Conservation (phyloP, 1,284 basidiomycete species). For the Schizophyllum amplum region DNA sequence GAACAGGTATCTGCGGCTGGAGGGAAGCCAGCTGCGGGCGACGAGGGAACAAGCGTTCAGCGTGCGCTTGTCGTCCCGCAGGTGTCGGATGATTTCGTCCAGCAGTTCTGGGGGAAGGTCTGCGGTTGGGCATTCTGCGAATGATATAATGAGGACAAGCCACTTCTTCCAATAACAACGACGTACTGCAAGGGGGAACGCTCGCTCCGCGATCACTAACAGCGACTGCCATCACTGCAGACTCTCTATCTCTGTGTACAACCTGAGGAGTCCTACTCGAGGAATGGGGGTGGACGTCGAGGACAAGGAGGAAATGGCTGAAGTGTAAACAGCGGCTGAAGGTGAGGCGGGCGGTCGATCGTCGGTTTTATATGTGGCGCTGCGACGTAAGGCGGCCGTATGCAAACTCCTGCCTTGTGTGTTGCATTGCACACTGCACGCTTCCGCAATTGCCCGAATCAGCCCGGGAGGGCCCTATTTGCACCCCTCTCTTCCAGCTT, state of each 20-base stretch:
- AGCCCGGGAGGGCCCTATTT: not conserved
- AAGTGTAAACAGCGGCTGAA: too few species aligned
- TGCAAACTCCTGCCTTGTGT: too few species aligned
- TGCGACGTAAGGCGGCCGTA: too few species aligned
- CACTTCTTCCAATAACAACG: not conserved
- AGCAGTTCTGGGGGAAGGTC: conserved; percentile 10
- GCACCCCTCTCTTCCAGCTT: too few species aligned
- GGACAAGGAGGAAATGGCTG: too few species aligned
- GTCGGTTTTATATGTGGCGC: too few species aligned
- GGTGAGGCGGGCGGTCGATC: too few species aligned
- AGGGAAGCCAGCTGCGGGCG: conserved; percentile 9
- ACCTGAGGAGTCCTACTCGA: too few species aligned
- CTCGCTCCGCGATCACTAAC: not conserved
- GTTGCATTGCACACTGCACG: too few species aligned
- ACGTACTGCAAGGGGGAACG: not conserved
- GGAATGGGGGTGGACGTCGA: too few species aligned
- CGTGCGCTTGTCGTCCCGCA: conserved; percentile 6
- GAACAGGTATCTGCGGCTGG: conserved; percentile 10
- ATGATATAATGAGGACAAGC: not conserved
- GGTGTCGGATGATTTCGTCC: conserved; percentile 9
- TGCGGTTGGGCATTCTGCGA: not conserved
- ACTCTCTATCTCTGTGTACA: too few species aligned
- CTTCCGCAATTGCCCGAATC: too few species aligned
- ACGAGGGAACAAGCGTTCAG: conserved; percentile 9
- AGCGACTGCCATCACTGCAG: not conserved